These are phyloP conservation scores for Protomyces arabidopsidicola DNA, from an alignment of 1,139 yeast genomes.

Conservation along the genomic window DNA sequence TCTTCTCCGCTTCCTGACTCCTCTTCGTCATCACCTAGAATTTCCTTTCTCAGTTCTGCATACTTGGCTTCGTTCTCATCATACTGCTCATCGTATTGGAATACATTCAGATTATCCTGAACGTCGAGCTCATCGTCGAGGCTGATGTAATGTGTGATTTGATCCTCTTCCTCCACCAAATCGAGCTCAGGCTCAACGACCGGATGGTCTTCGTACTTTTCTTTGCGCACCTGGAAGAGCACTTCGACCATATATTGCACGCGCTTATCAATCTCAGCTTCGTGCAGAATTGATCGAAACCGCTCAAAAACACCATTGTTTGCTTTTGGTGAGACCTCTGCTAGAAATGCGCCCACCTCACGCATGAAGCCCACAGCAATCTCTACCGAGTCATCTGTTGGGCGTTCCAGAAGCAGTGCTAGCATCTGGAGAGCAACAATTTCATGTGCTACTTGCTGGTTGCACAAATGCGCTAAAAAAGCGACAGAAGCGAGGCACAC, in stretches of 20 bases:
- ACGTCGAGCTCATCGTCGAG: slow-evolving; percentile 52
- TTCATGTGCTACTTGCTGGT: slow-evolving; percentile 62
- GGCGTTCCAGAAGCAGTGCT: slow-evolving; percentile 52
- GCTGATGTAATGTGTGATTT: slow-evolving; percentile 54
- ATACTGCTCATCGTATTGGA: slow-evolving; percentile 52
- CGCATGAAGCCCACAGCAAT: slow-evolving; percentile 47
- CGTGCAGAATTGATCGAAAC: slow-evolving; percentile 57
- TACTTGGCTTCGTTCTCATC: slow-evolving; percentile 50
- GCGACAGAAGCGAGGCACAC: slow-evolving; percentile 46
- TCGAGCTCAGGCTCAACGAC: slow-evolving; percentile 49
- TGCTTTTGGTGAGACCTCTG: slow-evolving; percentile 46
- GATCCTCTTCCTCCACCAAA: slow-evolving; percentile 63
- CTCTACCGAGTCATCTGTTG: slow-evolving; percentile 53
- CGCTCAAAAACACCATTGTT: slow-evolving; percentile 56
- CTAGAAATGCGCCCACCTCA: slow-evolving; percentile 47
- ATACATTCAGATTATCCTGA: slow-evolving; percentile 50
- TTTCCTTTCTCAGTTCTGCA: slow-evolving; percentile 42
- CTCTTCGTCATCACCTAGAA: slow-evolving; percentile 47
- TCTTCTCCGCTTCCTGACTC: slow-evolving; percentile 36
- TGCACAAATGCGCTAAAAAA: slow-evolving; percentile 61
- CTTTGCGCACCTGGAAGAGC: slow-evolving; percentile 51
- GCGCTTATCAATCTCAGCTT: slow-evolving; percentile 47
- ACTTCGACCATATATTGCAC: slow-evolving; percentile 52
- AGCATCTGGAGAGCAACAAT: slow-evolving; percentile 60
- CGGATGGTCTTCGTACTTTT: slow-evolving; percentile 47